A percentile compares a stretch with the other conserved stretches of the same genome.
phyloP scores from a whole-genome alignment of 2,329 filamentous ascomycete genomes.

The Chaetoscypha palmicola region DNA sequence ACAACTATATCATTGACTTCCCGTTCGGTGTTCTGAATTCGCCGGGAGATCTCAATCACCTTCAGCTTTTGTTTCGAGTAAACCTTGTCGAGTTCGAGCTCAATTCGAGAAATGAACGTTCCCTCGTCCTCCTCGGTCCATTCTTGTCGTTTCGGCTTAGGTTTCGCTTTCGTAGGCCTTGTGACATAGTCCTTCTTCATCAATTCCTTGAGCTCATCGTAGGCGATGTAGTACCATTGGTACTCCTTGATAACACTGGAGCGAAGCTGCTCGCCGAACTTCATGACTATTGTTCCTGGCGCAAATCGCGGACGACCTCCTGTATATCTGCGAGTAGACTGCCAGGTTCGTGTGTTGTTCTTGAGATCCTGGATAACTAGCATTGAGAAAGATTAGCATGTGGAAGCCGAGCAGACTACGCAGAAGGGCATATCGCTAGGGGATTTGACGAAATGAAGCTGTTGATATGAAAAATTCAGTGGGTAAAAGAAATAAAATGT shows the following conservation, averaged over 20 bases:
- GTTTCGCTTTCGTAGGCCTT: conserved; percentile 38
- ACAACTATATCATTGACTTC: conserved; percentile 85
- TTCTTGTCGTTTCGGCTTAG: conserved; percentile 47
- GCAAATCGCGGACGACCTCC: conserved; percentile 11
- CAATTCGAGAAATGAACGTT: conserved; percentile 77
- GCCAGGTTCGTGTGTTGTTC: conserved; percentile 14
- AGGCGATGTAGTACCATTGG: conserved; percentile 97
- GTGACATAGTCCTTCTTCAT: conserved; percentile 67
- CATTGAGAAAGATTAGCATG: too few relatives aligned
- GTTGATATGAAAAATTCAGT: too few relatives aligned
- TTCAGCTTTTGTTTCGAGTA: conserved; percentile 97
- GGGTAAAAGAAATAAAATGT: too few relatives aligned
- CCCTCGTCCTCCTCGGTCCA: conserved; percentile 94
- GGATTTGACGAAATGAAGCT: too few relatives aligned
- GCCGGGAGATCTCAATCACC: conserved; percentile 86
- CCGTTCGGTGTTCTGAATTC: conserved; percentile 79
- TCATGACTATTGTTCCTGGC: conserved; percentile 56
- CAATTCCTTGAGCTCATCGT: conserved; percentile 84
- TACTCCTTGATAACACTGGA: conserved; percentile 96
- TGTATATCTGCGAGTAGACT: conserved; percentile 10
- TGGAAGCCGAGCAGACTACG: too few relatives aligned
- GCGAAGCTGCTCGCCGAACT: conserved; percentile 94
- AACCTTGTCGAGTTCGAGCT: conserved; percentile 92
- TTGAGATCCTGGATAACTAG: conserved; percentile 23
- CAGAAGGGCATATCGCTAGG: too few relatives aligned